Evolutionary conservation across 2,329 filamentous ascomycete species (phyloP).

Genomic region (Sporothrix variecibatus): DNA sequence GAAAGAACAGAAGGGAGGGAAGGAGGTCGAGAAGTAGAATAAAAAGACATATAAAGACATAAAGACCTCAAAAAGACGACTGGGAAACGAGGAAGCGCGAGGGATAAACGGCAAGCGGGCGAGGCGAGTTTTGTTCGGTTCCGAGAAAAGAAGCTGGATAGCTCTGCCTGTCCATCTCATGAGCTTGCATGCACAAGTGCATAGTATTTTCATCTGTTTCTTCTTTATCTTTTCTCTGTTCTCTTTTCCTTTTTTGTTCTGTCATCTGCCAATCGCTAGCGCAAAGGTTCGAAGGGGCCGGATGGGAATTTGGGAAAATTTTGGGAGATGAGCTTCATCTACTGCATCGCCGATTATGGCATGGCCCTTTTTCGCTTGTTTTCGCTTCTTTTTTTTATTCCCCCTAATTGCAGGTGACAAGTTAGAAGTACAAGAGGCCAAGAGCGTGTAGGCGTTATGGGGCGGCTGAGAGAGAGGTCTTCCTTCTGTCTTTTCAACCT

Average conservation of each 20-base stretch:
- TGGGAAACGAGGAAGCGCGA: neutral
- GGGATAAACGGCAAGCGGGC: neutral
- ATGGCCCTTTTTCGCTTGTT: neutral
- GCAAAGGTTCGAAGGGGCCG: neutral
- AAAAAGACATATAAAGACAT: neutral
- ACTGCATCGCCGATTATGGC: constrained; percentile 2
- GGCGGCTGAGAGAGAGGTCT: neutral
- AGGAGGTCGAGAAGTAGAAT: neutral
- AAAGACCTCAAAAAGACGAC: neutral
- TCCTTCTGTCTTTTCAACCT: neutral
- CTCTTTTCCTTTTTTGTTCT: neutral
- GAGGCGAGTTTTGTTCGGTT: neutral
- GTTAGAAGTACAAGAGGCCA: neutral
- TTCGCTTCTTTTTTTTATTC: neutral
- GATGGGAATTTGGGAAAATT: neutral
- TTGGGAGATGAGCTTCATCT: constrained; percentile 14
- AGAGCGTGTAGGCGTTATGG: neutral
- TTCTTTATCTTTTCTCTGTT: neutral
- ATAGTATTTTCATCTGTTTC: too few relatives aligned
- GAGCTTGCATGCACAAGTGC: neutral
- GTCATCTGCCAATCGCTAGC: neutral
- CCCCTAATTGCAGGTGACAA: neutral
- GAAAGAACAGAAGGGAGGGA: neutral
- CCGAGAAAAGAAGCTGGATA: neutral
- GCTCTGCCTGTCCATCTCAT: neutral